A percentile compares a stretch with the other conserved stretches of the same genome.
phyloP scores from a whole-genome alignment of 2,329 filamentous ascomycete genomes.

The Aureobasidium mangrovei region DNA sequence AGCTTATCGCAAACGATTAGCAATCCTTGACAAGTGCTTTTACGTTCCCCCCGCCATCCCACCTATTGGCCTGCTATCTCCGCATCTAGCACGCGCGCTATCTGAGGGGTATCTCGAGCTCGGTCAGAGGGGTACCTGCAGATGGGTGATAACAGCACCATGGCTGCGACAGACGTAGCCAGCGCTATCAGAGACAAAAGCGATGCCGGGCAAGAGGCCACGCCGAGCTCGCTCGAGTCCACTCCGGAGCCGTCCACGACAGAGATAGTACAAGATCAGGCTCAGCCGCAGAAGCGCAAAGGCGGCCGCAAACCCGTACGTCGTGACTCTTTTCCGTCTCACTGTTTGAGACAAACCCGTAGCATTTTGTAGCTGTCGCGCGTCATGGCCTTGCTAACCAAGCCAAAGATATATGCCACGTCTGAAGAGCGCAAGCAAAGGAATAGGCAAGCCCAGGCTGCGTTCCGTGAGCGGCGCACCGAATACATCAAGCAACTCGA shows the following conservation, averaged over 20 bases:
- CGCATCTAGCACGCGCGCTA: constrained; percentile 9
- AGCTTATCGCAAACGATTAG: constrained; percentile 14
- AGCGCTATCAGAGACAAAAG: constrained; percentile 36
- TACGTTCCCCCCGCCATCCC: constrained; percentile 11
- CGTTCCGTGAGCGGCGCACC: constrained; percentile 90
- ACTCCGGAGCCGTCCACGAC: constrained; percentile 39
- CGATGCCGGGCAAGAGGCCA: constrained; percentile 36
- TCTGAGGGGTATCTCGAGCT: constrained; percentile 14
- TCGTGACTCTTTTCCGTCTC: constrained; percentile 20
- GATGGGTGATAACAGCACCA: constrained; percentile 39
- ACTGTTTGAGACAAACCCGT: constrained; percentile 8
- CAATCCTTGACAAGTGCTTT: constrained; percentile 17
- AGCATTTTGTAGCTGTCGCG: constrained; percentile 8
- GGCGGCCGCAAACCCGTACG: constrained; percentile 93
- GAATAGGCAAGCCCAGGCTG: constrained; percentile 93
- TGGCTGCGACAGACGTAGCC: constrained; percentile 31
- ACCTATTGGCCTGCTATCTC: constrained; percentile 14
- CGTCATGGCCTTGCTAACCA: constrained; percentile 29
- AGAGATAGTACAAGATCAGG: constrained; percentile 30
- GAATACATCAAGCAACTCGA: constrained; percentile 99
- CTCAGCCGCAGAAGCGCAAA: constrained; percentile 73
- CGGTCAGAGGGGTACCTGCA: constrained; percentile 35
- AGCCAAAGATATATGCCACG: constrained; percentile 83
- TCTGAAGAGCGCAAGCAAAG: constrained; percentile 97
- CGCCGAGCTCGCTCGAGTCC: constrained; percentile 41